A percentile compares a stretch with the other conserved stretches of the same genome.
These are phyloP conservation scores for Carex arenaria DNA, from an alignment of 202 grass and related monocot species.

Conservation along the genomic window DNA sequence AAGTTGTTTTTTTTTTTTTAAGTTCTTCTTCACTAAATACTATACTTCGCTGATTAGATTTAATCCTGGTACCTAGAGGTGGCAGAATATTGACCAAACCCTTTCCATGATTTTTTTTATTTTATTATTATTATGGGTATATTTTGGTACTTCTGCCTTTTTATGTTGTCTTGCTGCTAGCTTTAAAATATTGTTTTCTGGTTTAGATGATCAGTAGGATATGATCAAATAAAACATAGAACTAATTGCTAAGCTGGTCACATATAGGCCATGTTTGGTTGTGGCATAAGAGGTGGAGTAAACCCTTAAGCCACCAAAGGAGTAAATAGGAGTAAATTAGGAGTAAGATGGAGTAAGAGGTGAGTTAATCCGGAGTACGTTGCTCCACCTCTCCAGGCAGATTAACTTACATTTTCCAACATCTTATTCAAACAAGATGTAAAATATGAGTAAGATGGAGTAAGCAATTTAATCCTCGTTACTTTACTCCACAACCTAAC, in stretches of 20 bases:
- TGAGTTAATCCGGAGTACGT: too few relatives aligned
- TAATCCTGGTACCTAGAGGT: background rate
- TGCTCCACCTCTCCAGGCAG: too few relatives aligned
- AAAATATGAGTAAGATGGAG: too few relatives aligned
- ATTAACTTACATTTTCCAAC: too few relatives aligned
- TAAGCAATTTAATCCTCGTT: too few relatives aligned
- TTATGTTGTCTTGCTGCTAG: background rate
- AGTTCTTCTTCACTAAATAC: background rate
- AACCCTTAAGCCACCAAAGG: too few relatives aligned
- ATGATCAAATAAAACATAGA: background rate
- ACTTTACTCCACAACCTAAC: too few relatives aligned
- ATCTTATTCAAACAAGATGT: too few relatives aligned
- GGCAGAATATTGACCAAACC: background rate
- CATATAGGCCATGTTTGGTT: background rate
- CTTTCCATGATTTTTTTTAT: background rate
- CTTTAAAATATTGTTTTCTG: background rate
- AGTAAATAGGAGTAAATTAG: too few relatives aligned
- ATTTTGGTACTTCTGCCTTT: background rate
- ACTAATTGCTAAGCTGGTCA: background rate
- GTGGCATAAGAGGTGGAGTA: too few relatives aligned
- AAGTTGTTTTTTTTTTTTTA: background rate
- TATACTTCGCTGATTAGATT: background rate
- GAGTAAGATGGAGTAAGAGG: too few relatives aligned
- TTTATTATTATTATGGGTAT: background rate
- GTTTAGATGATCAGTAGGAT: background rate